These are phyloP conservation scores for Aspergillus terreus DNA, from an alignment of 2,329 filamentous ascomycete genomes.

Conservation along the genomic window DNA sequence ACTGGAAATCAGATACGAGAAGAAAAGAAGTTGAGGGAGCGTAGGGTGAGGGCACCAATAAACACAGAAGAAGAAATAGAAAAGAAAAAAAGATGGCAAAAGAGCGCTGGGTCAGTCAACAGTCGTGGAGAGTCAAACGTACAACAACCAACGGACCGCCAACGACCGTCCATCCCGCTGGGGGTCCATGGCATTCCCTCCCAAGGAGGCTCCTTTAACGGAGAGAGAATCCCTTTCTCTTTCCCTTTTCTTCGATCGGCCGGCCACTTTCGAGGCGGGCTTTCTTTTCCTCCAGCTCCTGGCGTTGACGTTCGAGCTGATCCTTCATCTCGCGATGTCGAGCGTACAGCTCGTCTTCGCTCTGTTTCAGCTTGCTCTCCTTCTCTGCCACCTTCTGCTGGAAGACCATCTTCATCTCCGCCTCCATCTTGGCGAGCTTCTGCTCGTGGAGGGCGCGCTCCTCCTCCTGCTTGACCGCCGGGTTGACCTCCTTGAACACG, in stretches of 20 bases:
- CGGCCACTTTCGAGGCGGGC: constrained; percentile 87
- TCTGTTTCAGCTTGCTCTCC: constrained; percentile 99
- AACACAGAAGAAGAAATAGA: constrained; percentile 25
- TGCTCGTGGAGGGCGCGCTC: constrained; percentile 97
- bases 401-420: constrained; percentile 99
- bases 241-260: constrained; percentile 94
- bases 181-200: constrained; percentile 15
- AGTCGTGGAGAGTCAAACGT: constrained; percentile 25
- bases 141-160: constrained; percentile 18
- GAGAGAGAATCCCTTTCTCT: constrained; percentile 99
- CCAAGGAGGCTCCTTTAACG: constrained; percentile 57
- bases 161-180: constrained; percentile 18
- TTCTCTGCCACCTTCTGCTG: constrained; percentile 99
- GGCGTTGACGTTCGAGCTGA: constrained; percentile 89
- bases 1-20: constrained; percentile 26
- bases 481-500: constrained; percentile 99
- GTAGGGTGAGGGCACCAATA: constrained; percentile 23
- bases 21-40: constrained; percentile 26
- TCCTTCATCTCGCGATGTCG: constrained; percentile 99
- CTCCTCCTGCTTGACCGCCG: constrained; percentile 99
- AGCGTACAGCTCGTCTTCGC: constrained; percentile 97
- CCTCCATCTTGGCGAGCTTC: constrained; percentile 99
- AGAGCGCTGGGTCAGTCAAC: constrained; percentile 25
- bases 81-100: constrained; percentile 22
- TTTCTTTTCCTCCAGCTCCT: constrained; percentile 99